Evolutionary conservation across 192 early-diverging fungal genomes (phyloP), one percentile per base, ranked within the genome.

Genomic region (Mortierella alpina): DNA sequence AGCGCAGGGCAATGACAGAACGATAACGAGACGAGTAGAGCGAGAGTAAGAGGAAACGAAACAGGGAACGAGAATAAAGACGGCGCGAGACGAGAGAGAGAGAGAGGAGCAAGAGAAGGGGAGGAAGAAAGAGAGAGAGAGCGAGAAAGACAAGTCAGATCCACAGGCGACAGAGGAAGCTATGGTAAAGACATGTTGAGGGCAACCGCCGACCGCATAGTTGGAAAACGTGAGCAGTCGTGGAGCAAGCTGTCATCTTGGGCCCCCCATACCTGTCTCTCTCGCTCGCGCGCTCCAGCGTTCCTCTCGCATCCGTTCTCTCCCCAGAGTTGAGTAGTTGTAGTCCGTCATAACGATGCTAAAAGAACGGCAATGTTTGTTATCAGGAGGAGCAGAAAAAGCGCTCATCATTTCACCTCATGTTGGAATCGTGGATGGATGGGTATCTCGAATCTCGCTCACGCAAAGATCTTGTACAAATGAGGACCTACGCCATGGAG

Each of bases 331-430:
- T 75, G 66, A 68, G 66, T 48, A 42, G 73, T 75, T 66, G 47
- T 9, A 54, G 11, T 40, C 55, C 73, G 73, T 75, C 73, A 75
- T 75, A 75, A 75, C 73, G 73, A 75, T 75, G 15, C 72, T 56
- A 75, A 67, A 17, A 49, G 59, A 67, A 67, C 57, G 64, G 62
- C 12, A 47, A 59, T 44, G 50, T 47, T 39, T 51, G 72, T 13
- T 15, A n/a, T 56, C 51, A 68, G 66, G 56, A 58, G 41, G 18
- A 56, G 13, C 15, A 6, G 55, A 14, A 31, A 39, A 31, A 42
- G 23, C 8, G 11, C 22, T 52, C 18, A 14, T 17, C 18, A 22
- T 46, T 56, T 53, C 61, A 72, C 45, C 14, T 63, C 8, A 42
- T 53, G 57, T 59, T 66, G 20, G 63, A 66, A 73, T 64, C 52